phyloP scores from a whole-genome alignment of 2,329 filamentous ascomycete genomes.

The Aspergillus aculeatus region DNA sequence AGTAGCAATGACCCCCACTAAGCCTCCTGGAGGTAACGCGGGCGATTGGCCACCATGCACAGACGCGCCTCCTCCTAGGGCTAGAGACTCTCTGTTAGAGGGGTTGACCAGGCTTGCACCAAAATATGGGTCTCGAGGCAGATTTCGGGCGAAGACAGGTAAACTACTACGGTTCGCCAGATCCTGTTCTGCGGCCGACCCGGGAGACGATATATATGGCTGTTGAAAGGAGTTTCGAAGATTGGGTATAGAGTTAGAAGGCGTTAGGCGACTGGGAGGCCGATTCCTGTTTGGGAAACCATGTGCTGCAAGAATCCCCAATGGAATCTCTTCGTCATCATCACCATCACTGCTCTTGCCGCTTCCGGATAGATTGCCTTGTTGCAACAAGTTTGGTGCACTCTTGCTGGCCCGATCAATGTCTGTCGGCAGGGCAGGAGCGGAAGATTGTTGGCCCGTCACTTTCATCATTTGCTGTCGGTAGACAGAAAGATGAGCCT shows the following conservation, averaged over 20 bases:
- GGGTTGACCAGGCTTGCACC: conserved; percentile 74
- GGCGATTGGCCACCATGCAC: conserved; percentile 40
- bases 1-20: conserved; percentile 83
- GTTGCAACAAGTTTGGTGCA: conserved; percentile 57
- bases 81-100: conserved; percentile 70
- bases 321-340: conserved; percentile 82
- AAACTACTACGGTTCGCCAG: conserved; percentile 53
- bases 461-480: conserved; percentile 97
- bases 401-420: conserved; percentile 59
- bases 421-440: conserved; percentile 53
- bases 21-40: conserved; percentile 65
- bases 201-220: conserved; percentile 51
- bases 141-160: conserved; percentile 76
- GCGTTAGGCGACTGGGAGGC: conserved; percentile 66
- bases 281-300: conserved; percentile 79
- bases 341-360: conserved; percentile 55
- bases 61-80: conserved; percentile 61
- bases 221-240: conserved; percentile 58
- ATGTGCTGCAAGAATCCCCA: conserved; percentile 83
- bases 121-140: conserved; percentile 82
- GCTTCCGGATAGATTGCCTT: conserved; percentile 38
- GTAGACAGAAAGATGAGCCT: conserved; percentile 85
- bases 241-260: conserved; percentile 69
- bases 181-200: conserved; percentile 52
- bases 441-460: conserved; percentile 67